Conservation (phyloP, 1,139 yeast species). For the Pichia sp. region DNA sequence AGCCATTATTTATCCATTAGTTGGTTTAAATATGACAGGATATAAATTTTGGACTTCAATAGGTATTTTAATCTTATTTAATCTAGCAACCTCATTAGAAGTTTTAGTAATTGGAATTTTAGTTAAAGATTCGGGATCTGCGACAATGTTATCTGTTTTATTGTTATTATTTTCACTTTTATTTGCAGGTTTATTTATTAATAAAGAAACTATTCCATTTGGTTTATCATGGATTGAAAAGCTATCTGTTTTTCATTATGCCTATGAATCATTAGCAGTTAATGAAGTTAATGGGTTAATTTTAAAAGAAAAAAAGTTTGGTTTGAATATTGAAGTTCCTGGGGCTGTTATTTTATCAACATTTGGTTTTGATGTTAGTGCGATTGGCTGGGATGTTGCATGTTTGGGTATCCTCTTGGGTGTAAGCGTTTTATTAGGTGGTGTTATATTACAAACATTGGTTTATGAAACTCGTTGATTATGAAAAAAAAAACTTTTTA, state of each 20-base stretch:
- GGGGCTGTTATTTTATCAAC: slow-evolving; percentile 95
- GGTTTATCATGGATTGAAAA: slow-evolving; percentile 77
- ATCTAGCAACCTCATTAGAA: slow-evolving; percentile 78
- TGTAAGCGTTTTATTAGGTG: slow-evolving; percentile 59
- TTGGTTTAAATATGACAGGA: slow-evolving; percentile 76
- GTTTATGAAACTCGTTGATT: slow-evolving; percentile 70
- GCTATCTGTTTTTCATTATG: slow-evolving; percentile 88
- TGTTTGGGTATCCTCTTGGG: slow-evolving; percentile 29
- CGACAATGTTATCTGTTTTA: slow-evolving; percentile 82
- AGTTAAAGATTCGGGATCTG: slow-evolving; percentile 83
- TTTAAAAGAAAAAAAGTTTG: slow-evolving; percentile 81
- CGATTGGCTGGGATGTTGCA: slow-evolving; percentile 65
- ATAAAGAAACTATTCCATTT: slow-evolving; percentile 66
- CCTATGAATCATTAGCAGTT: slow-evolving; percentile 85
- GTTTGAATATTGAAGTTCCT: slow-evolving; percentile 93
- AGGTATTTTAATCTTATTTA: slow-evolving; percentile 68
- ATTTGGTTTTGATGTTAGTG: slow-evolving; percentile 84
- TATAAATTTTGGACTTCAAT: slow-evolving; percentile 72
- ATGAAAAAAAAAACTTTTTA: no score
- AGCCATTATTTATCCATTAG: slow-evolving; percentile 86
- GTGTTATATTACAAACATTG: slow-evolving; percentile 61
- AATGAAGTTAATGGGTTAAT: slow-evolving; percentile 90
- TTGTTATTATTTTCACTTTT: slow-evolving; percentile 75
- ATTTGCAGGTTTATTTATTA: slow-evolving; percentile 90
- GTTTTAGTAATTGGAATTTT: slow-evolving; percentile 82